A percentile compares a stretch with the other conserved stretches of the same genome.
Evolutionary conservation across 2,329 filamentous ascomycete genomes (phyloP).

Genomic region (Xylariaceae sp.): DNA sequence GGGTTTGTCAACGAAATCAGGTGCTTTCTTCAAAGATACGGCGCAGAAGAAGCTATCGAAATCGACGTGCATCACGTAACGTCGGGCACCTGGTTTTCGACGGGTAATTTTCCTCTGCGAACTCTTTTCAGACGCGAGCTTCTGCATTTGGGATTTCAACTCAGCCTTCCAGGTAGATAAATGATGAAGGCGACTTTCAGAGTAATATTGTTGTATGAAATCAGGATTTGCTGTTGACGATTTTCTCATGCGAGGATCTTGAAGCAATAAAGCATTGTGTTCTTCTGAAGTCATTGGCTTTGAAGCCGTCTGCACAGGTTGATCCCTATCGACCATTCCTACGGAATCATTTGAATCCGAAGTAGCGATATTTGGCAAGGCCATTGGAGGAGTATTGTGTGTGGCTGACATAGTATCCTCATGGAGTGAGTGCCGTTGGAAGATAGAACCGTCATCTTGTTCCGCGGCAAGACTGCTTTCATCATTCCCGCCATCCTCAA

Average conservation of each 20-base stretch:
- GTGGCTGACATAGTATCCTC: neutral
- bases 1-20: slow-evolving; percentile 74
- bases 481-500: neutral
- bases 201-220: slow-evolving; percentile 92
- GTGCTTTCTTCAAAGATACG: slow-evolving; percentile 75
- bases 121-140: slow-evolving; percentile 68
- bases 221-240: slow-evolving; percentile 90
- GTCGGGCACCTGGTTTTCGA: slow-evolving; percentile 59
- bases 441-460: neutral
- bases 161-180: slow-evolving; percentile 96
- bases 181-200: slow-evolving; percentile 91
- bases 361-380: neutral
- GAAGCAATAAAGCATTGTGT: slow-evolving; percentile 81
- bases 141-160: slow-evolving; percentile 84
- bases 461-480: neutral
- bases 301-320: neutral
- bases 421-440: neutral
- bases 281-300: slow-evolving; percentile 75
- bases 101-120: slow-evolving; percentile 44
- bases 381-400: neutral
- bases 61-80: slow-evolving; percentile 92
- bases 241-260: slow-evolving; percentile 81
- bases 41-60: slow-evolving; percentile 99
- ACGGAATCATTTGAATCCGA: slow-evolving; percentile 5
- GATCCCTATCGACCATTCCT: slow-evolving; percentile 14